phyloP scores from a whole-genome alignment of 345 rosid genomes.

The Boechera stricta region DNA sequence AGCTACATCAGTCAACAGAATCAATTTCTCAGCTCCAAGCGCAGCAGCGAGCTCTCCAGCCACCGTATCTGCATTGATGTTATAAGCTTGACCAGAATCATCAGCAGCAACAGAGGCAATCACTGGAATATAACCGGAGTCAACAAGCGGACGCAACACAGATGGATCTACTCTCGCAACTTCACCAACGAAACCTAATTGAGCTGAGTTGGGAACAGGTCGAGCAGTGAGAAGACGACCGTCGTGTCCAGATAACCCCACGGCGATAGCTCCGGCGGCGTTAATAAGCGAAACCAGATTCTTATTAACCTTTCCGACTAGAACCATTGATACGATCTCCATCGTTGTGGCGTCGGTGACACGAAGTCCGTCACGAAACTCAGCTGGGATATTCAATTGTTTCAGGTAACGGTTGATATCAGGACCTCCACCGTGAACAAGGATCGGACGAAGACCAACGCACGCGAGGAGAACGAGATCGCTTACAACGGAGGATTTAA shows the following conservation, averaged over 20 bases:
- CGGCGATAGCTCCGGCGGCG: slow-evolving; percentile 85
- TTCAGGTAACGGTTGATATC: slow-evolving; percentile 77
- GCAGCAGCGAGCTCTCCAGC: slow-evolving; percentile 97
- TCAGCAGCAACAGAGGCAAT: slow-evolving; percentile 92
- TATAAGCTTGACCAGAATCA: slow-evolving; percentile 72
- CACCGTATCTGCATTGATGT: slow-evolving; percentile 93
- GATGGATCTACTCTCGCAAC: slow-evolving; percentile 73
- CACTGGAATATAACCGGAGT: slow-evolving; percentile 77
- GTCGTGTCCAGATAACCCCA: slow-evolving; percentile 87
- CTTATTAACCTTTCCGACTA: slow-evolving; percentile 88
- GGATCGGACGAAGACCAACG: slow-evolving; percentile 88
- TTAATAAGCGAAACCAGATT: slow-evolving; percentile 77
- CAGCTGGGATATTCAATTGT: slow-evolving; percentile 68
- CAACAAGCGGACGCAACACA: slow-evolving; percentile 60
- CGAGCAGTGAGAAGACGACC: slow-evolving; percentile 85
- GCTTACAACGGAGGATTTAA: slow-evolving; percentile 70
- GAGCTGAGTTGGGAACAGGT: slow-evolving; percentile 71
- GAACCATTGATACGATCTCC: slow-evolving; percentile 97
- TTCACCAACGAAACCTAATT: slow-evolving; percentile 85
- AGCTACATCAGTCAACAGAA: slow-evolving; percentile 82
- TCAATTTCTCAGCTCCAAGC: slow-evolving; percentile 88
- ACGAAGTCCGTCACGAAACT: slow-evolving; percentile 82
- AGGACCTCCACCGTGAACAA: slow-evolving; percentile 96
- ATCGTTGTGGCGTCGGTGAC: slow-evolving; percentile 87
- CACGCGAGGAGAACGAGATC: slow-evolving; percentile 85